phyloP scores from a whole-genome alignment of 1,284 basidiomycete genomes.

The Papiliotrema nemorosa region DNA sequence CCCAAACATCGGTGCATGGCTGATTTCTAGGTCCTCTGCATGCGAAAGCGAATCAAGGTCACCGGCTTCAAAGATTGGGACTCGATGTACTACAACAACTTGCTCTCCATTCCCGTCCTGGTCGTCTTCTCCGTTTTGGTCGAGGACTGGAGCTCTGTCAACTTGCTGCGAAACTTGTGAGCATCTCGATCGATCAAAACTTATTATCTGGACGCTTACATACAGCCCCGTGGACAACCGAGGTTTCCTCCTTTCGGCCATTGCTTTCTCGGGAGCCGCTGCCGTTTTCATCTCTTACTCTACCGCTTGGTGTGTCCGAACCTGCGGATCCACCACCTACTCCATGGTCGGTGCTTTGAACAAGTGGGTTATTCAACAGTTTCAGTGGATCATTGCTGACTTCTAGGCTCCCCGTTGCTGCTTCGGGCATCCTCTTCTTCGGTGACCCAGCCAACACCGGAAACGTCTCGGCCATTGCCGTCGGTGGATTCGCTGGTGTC shows the following conservation, averaged over 20 bases:
- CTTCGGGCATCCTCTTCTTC: constrained; percentile 93
- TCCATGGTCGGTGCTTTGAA: constrained; percentile 99
- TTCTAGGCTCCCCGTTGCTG: constrained; percentile 77
- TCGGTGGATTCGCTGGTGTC: constrained; percentile 89
- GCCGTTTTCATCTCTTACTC: constrained; percentile 98
- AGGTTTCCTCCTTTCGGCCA: constrained; percentile 74
- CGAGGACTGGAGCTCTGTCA: constrained; percentile 80
- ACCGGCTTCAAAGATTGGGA: constrained; percentile 99
- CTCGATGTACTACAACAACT: constrained; percentile 99
- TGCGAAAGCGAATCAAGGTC: constrained; percentile 95
- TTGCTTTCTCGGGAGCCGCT: constrained; percentile 92
- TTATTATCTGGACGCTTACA: too few species aligned
- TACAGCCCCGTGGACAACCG: constrained; percentile 68
- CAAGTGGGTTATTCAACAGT: constrained; percentile 55
- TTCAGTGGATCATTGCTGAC: not conserved
- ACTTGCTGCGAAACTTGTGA: constrained; percentile 20
- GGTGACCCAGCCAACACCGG: constrained; percentile 83
- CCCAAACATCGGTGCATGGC: too few species aligned
- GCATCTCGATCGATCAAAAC: too few species aligned
- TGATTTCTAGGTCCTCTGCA: constrained; percentile 69
- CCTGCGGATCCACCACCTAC: constrained; percentile 96
- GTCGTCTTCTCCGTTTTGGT: constrained; percentile 75
- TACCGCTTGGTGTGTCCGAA: constrained; percentile 97
- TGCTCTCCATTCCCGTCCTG: constrained; percentile 89
- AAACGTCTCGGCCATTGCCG: constrained; percentile 78